Conservation (phyloP, 176 grass and related monocot genomes). For the Musa troglodytarum region DNA sequence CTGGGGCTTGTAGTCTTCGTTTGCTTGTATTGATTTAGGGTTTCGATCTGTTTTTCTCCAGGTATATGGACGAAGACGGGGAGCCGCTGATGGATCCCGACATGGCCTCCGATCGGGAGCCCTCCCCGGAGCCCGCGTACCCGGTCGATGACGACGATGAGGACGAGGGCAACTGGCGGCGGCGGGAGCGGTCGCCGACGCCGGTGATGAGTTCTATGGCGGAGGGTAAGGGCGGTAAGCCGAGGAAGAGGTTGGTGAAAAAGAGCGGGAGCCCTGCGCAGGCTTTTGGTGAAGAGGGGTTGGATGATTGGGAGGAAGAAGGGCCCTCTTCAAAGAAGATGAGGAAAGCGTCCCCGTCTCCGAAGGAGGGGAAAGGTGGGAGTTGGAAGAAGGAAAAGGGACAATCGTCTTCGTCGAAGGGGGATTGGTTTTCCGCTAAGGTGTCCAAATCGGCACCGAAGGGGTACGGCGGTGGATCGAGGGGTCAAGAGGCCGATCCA, state of each 20-base stretch:
- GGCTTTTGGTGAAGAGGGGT: constrained; percentile 29
- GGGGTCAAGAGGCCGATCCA: constrained; percentile 30
- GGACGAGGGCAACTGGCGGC: constrained; percentile 33
- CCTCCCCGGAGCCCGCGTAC: constrained; percentile 3
- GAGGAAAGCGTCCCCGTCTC: constrained; percentile 33
- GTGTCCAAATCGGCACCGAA: constrained; percentile 12
- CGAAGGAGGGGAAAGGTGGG: constrained; percentile 14
- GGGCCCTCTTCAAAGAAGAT: constrained; percentile 19
- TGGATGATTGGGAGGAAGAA: constrained; percentile 56
- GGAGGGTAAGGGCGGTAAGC: constrained; percentile 38
- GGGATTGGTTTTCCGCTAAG: constrained; percentile 27
- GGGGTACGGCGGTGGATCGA: constrained; percentile 21
- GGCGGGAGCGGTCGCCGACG: constrained; percentile 62
- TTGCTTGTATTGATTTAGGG: constrained; percentile 7
- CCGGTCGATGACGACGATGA: constrained; percentile 36
- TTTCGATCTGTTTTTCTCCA: constrained; percentile 18
- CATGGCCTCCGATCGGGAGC: constrained; percentile 24
- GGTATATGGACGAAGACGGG: constrained; percentile 77
- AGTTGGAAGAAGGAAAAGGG: constrained; percentile 26
- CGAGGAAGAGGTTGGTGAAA: constrained; percentile 80
- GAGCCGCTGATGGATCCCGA: constrained; percentile 76
- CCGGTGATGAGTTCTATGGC: constrained; percentile 42
- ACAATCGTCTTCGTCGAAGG: constrained; percentile 23
- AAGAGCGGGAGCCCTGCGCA: constrained; percentile 20
- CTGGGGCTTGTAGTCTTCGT: neutral